Base-by-base conservation (phyloP, 1,284 basidiomycete genomes). In the Papiliotrema terrestris region DNA sequence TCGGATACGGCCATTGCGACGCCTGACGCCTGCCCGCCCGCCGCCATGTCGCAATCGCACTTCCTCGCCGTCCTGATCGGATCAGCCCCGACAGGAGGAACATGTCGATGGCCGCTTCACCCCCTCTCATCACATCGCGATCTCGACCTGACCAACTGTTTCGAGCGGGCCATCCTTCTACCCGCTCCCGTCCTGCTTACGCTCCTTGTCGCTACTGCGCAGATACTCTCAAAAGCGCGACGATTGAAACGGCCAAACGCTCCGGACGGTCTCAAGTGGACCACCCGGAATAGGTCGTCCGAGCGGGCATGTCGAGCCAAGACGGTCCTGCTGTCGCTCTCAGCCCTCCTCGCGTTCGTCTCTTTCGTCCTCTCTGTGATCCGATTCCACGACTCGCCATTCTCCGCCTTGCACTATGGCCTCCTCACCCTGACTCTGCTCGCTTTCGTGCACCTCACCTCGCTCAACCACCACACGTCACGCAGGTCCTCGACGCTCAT, bases 71-170 rank as follows among this genome's bases (percentile, higher is more conserved):
- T 25, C 37, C 36, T 8, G 9, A 45, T 32, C 29, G 29, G 29
- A 32, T 32, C 29, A 11, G 29, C 29, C 29, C 29, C 29, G 29
- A 32, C 29, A 32, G 29, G 29, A 32, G 29, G 29, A 25, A 22
- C 44, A 9, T 74, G 72, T 54, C 41, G 55, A 0, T 75, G 71
- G 69, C 73, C 73, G 0, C 56, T 68, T 26, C 46, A 57, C 19
- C 57, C 72, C 46, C 47, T 72, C 42, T 91, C 89, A 8, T 71
- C 65, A 8, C 60, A 76, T 0, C 82, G 89, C 54, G 79, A 83
- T 25, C 89, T 92, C 67, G 92, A 96, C 75, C 69, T 88, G 14
- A 88, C 91, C 1, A 82, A 84, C 8, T 97, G 93, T 74, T 91
- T 89, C 65, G 88, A 94, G 68, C 85, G 88, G 60, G 84, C 83